Conservation (phyloP, 2,329 filamentous ascomycete genomes). For the Aspergillus bombycis region DNA sequence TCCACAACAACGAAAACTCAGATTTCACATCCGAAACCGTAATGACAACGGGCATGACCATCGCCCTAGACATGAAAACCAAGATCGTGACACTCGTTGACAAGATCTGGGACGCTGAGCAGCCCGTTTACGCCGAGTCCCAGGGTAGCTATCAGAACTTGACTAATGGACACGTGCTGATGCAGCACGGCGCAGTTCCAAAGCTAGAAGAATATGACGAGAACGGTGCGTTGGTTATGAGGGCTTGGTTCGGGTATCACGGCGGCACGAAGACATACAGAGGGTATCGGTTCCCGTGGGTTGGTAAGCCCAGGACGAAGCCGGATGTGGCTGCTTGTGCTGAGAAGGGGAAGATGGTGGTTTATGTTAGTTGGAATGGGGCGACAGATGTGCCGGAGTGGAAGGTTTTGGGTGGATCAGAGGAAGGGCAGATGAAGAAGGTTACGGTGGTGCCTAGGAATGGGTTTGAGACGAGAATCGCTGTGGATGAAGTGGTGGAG, state of each 20-base stretch:
- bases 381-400: constrained; percentile 36
- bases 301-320: constrained; percentile 20
- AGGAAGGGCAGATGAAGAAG: background rate
- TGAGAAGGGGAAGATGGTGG: constrained; percentile 17
- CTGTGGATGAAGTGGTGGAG: constrained; percentile 4
- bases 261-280: constrained; percentile 33
- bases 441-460: background rate
- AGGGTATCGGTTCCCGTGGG: constrained; percentile 28
- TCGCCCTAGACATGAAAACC: constrained; percentile 26
- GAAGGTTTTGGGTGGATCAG: constrained; percentile 14
- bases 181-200: constrained; percentile 36
- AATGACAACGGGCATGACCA: constrained; percentile 26
- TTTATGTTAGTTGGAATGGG: constrained; percentile 46
- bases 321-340: constrained; percentile 24
- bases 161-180: constrained; percentile 27
- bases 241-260: constrained; percentile 33
- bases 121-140: constrained; percentile 27
- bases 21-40: constrained; percentile 12
- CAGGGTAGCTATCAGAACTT: constrained; percentile 32
- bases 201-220: constrained; percentile 37
- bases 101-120: constrained; percentile 24
- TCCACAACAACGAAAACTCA: constrained; percentile 35
- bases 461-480: constrained; percentile 15
- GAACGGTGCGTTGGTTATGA: constrained; percentile 33
- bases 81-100: constrained; percentile 21